phyloP scores from a whole-genome alignment of 2,329 filamentous ascomycete species.

The Fusarium metavorans region DNA sequence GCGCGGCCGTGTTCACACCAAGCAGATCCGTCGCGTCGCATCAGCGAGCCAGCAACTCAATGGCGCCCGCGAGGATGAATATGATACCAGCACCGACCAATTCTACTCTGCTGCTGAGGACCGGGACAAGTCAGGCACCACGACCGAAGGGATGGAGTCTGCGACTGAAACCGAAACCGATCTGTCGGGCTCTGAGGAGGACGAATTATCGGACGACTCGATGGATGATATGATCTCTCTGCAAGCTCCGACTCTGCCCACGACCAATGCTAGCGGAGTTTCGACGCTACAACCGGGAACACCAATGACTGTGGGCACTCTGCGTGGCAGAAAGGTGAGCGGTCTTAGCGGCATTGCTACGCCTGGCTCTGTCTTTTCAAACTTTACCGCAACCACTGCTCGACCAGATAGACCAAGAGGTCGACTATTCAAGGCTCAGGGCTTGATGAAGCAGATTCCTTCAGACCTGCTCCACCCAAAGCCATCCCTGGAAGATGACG shows the following conservation, averaged over 20 bases:
- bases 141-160: conserved; percentile 69
- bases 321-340: conserved; percentile 72
- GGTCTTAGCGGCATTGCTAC: conserved; percentile 84
- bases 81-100: conserved; percentile 88
- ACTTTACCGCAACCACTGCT: conserved; percentile 85
- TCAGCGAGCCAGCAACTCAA: conserved; percentile 61
- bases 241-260: conserved; percentile 80
- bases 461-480: conserved; percentile 87
- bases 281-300: conserved; percentile 86
- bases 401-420: conserved; percentile 78
- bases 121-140: conserved; percentile 68
- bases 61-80: conserved; percentile 72
- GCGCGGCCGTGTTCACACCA: conserved; percentile 68
- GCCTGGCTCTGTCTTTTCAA: conserved; percentile 90
- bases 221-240: conserved; percentile 95
- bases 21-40: conserved; percentile 61
- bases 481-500: conserved; percentile 81
- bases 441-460: conserved; percentile 77
- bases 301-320: conserved; percentile 75
- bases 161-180: conserved; percentile 74
- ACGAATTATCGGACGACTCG: conserved; percentile 87
- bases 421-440: conserved; percentile 86
- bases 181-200: conserved; percentile 72
- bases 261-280: conserved; percentile 82
- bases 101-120: conserved; percentile 95